Conservation (phyloP, 805 yeast genomes). For the Metschnikowia reukaufii region DNA sequence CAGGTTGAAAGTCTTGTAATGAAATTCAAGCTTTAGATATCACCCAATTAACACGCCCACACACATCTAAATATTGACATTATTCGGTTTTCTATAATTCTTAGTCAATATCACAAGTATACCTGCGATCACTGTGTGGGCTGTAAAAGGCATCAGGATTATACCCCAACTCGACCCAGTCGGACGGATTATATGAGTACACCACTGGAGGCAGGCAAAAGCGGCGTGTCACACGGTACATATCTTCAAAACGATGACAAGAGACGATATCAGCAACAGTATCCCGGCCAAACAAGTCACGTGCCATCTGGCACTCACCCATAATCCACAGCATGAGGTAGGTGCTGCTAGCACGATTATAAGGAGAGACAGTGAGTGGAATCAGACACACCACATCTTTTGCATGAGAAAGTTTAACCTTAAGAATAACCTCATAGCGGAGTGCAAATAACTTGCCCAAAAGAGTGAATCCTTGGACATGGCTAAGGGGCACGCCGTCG, state of each 20-base stretch:
- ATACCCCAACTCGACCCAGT: constrained; percentile 43
- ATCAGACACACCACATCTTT: constrained; percentile 50
- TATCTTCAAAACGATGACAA: constrained; percentile 22
- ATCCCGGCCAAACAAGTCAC: constrained; percentile 33
- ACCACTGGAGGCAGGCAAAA: constrained; percentile 29
- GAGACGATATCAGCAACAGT: constrained; percentile 24
- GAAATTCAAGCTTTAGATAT: too few relatives aligned
- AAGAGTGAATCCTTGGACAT: constrained; percentile 51
- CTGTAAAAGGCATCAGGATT: constrained; percentile 35
- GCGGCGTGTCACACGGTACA: constrained; percentile 22
- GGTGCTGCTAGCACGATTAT: constrained; percentile 47
- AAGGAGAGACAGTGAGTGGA: constrained; percentile 57
- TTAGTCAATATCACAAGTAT: constrained; percentile 7
- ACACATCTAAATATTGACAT: too few relatives aligned
- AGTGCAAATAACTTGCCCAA: constrained; percentile 52
- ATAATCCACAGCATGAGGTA: constrained; percentile 53
- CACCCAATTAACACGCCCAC: too few relatives aligned
- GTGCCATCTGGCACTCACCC: constrained; percentile 51
- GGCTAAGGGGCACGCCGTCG: constrained; percentile 45
- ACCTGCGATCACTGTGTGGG: constrained; percentile 9
- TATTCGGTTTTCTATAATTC: too few relatives aligned
- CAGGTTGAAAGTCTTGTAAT: too few relatives aligned
- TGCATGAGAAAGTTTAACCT: constrained; percentile 48
- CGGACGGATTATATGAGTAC: constrained; percentile 30
- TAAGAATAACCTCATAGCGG: constrained; percentile 50